Evolutionary conservation across 306 rosid genomes (phyloP).

Genomic region (Vicia villosa): DNA sequence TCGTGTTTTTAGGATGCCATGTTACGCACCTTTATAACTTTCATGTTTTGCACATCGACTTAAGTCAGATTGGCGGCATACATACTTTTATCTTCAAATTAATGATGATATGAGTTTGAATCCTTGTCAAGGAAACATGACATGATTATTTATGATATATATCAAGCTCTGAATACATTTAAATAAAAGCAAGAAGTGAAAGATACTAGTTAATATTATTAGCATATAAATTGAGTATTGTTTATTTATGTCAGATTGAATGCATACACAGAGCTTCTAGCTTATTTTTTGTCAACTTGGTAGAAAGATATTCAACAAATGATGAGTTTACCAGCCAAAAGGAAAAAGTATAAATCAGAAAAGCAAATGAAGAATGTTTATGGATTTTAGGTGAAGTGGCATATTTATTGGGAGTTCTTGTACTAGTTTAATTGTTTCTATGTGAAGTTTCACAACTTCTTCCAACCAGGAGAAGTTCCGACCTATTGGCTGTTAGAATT

Average conservation of each 20-base stretch:
- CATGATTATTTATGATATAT: neutral
- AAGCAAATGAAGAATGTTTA: neutral
- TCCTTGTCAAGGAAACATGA: neutral
- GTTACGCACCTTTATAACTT: neutral
- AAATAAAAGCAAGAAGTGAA: constrained; percentile 1
- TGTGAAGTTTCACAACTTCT: neutral
- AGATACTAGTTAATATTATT: constrained; percentile 1
- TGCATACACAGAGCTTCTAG: neutral
- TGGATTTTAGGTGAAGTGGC: neutral
- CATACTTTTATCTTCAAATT: neutral
- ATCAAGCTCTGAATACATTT: neutral
- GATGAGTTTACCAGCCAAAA: neutral
- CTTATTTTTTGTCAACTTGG: neutral
- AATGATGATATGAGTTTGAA: constrained; percentile 37
- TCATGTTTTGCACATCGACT: neutral
- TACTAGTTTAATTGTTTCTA: neutral
- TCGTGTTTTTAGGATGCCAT: neutral
- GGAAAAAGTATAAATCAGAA: too few relatives aligned
- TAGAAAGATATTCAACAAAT: neutral
- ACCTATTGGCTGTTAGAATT: constrained; percentile 33
- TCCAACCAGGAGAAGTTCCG: constrained; percentile 16
- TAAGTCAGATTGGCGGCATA: neutral
- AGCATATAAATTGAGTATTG: neutral
- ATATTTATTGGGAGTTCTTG: constrained; percentile 1
- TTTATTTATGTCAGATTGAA: constrained; percentile 4